Conservation (phyloP, 108 stramenopile genomes). For the Nitzschia sp. region DNA sequence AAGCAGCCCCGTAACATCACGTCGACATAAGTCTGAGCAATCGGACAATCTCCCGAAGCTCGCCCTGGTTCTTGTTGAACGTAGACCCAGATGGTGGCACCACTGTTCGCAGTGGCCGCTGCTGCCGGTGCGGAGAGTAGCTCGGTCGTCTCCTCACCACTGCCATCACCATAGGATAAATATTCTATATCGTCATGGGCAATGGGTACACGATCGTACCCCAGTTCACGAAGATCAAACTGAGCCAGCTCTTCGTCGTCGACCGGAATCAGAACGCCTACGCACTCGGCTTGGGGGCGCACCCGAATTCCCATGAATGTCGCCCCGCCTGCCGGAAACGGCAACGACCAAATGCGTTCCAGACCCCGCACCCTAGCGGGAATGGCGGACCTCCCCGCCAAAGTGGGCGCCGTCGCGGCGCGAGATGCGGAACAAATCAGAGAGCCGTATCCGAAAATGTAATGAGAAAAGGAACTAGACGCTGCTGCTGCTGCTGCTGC, state of each 20-base stretch:
- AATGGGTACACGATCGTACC: slow-evolving; percentile 55
- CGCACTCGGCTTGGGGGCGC: slow-evolving; percentile 40
- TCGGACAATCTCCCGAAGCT: slow-evolving; percentile 46
- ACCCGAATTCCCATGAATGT: slow-evolving; percentile 64
- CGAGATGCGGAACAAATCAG: slow-evolving; percentile 66
- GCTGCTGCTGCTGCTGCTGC: not conserved
- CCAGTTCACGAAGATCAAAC: slow-evolving; percentile 63
- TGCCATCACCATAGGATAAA: not conserved
- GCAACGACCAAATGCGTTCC: slow-evolving; percentile 67
- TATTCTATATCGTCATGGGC: slow-evolving; percentile 32
- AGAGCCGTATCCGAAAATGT: slow-evolving; percentile 75
- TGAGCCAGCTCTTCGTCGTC: slow-evolving; percentile 46
- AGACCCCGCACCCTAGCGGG: slow-evolving; percentile 51
- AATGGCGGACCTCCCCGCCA: slow-evolving; percentile 29
- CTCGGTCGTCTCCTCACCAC: not conserved
- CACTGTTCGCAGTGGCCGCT: not conserved
- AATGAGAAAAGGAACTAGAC: slow-evolving; percentile 30
- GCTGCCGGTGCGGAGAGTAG: not conserved
- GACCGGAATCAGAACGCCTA: slow-evolving; percentile 59
- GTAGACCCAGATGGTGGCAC: slow-evolving; percentile 54
- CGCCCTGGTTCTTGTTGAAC: slow-evolving; percentile 37
- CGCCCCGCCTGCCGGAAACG: slow-evolving; percentile 26
- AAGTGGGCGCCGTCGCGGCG: slow-evolving; percentile 56
- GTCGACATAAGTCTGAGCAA: slow-evolving; percentile 72
- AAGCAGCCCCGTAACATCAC: slow-evolving; percentile 71